Conservation (phyloP, 2,329 filamentous ascomycete species). For the Aureobasidium sp. region DNA sequence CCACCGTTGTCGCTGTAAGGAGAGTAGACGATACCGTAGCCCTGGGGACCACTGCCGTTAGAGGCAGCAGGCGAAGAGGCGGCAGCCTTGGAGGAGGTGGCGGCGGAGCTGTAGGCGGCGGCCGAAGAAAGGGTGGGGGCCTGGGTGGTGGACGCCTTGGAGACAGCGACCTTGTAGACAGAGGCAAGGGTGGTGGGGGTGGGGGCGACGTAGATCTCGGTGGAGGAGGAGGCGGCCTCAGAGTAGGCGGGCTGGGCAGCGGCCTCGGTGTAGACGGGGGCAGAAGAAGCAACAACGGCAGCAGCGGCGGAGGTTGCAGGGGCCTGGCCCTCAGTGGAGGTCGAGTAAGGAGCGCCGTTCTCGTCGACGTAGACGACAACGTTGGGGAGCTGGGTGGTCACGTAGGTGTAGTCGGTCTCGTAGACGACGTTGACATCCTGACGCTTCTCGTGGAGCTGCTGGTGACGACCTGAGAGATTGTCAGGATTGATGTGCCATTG, state of each 20-base stretch:
- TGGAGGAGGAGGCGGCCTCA: constrained; percentile 14
- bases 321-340: constrained; percentile 10
- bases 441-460: constrained; percentile 29
- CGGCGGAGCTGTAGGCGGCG: constrained; percentile 14
- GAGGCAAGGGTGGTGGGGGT: constrained; percentile 15
- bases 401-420: constrained; percentile 22
- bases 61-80: constrained; percentile 17
- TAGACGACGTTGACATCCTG: constrained; percentile 28
- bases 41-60: constrained; percentile 18
- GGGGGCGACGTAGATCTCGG: constrained; percentile 2
- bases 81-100: constrained; percentile 13
- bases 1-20: constrained; percentile 47
- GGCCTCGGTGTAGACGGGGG: constrained; percentile 15
- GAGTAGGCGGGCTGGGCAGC: constrained; percentile 15
- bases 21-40: constrained; percentile 47
- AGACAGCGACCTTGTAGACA: constrained; percentile 12
- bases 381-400: constrained; percentile 39
- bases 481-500: background rate
- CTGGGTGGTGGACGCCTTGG: constrained; percentile 17
- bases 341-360: constrained; percentile 42
- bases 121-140: background rate
- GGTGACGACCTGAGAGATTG: constrained; percentile 21
- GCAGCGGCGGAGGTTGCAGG: constrained; percentile 14
- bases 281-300: background rate
- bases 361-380: constrained; percentile 53